Base-by-base conservation (phyloP, 495 filamentous ascomycete genomes). In the Penicillium tannophilum region DNA sequence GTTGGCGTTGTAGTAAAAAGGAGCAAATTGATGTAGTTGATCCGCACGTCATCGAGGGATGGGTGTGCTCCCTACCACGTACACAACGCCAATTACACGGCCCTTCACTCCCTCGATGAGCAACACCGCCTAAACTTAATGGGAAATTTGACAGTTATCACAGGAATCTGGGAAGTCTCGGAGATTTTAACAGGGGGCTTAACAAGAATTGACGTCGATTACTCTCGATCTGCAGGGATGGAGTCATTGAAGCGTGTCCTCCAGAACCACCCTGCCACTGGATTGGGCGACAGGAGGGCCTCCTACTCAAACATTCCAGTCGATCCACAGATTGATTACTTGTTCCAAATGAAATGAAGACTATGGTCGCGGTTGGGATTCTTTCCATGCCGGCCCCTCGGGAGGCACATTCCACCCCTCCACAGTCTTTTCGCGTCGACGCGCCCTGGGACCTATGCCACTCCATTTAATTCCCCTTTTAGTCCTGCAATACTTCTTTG, bases 371-470 rank as follows among this genome's bases (percentile, higher is more conserved):
- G 59, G 51, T 56, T 66, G 41, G 63, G 56, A 70, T 68, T 68
- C 67, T 68, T 70, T 31, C 54, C 62, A 69, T 61, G 52, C 58
- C 63, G 47, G 46, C 62, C 65, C 69, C 63, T 70, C 69, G 51
- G 61, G 19, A 55, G 55, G 52, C 59, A 62, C 67, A 70, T 70
- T 70, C 67, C 67, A 66, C 65, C 63, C 67, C 65, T 70, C 67
- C 67, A 68, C 65, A 59, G 56, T 61, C 44, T 60, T 46, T 55
- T 52, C 65, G 67, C 67, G 68, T 72, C 66, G 67, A 72, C 70
- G 70, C 68, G 70, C 54, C 59, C 52, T 24, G 33, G 53, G 59
- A 39, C 56, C 20, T 19, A 35, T 17, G 42, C 44, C 44, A 50
- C 35, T 45, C 53, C 44, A 55, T 68, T 59, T 58, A 55, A 59